Base-by-base conservation (phyloP, 805 yeast genomes). In the Starmerella sp. region DNA sequence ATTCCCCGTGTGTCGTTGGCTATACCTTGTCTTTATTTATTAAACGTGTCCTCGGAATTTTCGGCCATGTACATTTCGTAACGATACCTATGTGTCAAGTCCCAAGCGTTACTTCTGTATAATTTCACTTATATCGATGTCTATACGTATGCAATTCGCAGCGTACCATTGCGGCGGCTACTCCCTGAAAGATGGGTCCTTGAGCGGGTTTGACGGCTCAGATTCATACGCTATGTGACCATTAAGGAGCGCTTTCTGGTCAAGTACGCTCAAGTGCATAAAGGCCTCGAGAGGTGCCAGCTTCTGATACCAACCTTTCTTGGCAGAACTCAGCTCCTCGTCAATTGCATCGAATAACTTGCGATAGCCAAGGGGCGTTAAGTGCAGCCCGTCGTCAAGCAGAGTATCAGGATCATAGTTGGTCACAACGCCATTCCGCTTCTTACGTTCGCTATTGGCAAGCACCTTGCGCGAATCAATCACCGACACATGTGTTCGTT, bases 331-430 rank as follows among this genome's bases (percentile, higher is more conserved):
- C 8, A 46, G 17, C 11, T 2, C 11, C 2, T 10, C 3, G 8
- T 9, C 10, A 6, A 46, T 46, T 4, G 49, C 49, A 11, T 46
- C 49, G 15, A n/a, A n/a, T n/a, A 46, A 5, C 39, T 22, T 32
- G 32, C 31, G 30, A 17, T 46, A 46, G 15, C 49, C 49, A 4
- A 46, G 30, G 15, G 49, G 39, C 7, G 49, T 17, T 2, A 32
- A 22, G 39, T 46, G 49, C 38, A 46, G 30, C 15, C 49, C 49
- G 49, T 46, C 49, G 13, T 46, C 49, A 7, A 46, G 9, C 5
- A 43, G 14, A n/a, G 28, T 6, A n/a, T 46, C 49, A n/a, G 49
- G 49, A n/a, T 46, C 49, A 17, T 46, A 46, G 2, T 22, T 17
- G 30, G 49, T 6, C 13, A 17, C 39, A 1, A 9, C 8, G 2